Conservation (phyloP, 306 rosid species). For the Begonia fuchsioides region DNA sequence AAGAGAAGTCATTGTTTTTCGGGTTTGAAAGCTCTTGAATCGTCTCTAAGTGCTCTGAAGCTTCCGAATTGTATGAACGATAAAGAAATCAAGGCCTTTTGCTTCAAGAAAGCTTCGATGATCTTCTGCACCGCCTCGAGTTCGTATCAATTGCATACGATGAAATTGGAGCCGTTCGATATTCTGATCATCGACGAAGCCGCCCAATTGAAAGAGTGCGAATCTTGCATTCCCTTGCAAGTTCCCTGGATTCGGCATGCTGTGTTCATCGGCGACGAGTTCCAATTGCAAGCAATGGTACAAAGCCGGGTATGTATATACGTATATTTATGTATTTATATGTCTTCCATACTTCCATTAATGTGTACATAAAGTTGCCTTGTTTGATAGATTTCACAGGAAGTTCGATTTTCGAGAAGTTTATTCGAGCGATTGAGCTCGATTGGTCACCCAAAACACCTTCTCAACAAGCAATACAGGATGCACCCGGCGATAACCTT, state of each 20-base stretch:
- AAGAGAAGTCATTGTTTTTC: constrained; percentile 31
- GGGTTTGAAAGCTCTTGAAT: constrained; percentile 20
- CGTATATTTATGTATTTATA: too few relatives aligned
- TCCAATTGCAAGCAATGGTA: constrained; percentile 61
- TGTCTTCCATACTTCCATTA: not conserved
- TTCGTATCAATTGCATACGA: constrained; percentile 36
- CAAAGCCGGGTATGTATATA: constrained; percentile 35
- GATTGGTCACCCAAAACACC: constrained; percentile 32
- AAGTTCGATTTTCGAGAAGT: constrained; percentile 67
- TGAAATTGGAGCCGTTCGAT: constrained; percentile 24
- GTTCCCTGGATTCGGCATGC: constrained; percentile 39
- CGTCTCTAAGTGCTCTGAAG: constrained; percentile 26
- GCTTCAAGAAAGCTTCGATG: constrained; percentile 41
- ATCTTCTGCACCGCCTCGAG: constrained; percentile 60
- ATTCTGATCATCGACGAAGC: constrained; percentile 72
- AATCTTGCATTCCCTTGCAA: constrained; percentile 52
- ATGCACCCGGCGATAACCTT: constrained; percentile 73
- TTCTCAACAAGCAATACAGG: constrained; percentile 55
- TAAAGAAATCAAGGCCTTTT: constrained; percentile 22
- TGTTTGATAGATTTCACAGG: constrained; percentile 24
- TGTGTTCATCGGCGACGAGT: constrained; percentile 68
- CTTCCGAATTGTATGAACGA: constrained; percentile 20
- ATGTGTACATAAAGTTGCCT: too few relatives aligned
- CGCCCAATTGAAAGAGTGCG: constrained; percentile 67
- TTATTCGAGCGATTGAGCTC: constrained; percentile 48